phyloP scores from a whole-genome alignment of 257 asterid species.

The Orobanche coerulescens region DNA sequence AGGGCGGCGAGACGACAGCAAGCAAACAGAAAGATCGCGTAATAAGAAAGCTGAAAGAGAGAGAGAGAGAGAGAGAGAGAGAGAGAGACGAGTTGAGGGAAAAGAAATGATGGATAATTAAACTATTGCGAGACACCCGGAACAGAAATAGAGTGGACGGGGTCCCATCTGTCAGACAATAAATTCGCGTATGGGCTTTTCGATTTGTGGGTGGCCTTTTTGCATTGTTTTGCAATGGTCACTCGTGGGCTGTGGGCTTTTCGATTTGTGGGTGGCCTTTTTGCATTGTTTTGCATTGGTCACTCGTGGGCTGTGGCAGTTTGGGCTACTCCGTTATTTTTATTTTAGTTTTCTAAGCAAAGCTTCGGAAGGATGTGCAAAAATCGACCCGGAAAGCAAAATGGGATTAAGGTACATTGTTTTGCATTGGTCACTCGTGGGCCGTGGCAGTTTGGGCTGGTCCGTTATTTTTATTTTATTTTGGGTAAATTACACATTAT shows the following conservation, averaged over 20 bases:
- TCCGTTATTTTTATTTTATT: no score
- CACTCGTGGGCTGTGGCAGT: neutral
- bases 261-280: neutral
- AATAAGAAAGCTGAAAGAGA: conserved; percentile 23
- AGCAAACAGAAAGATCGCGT: conserved; percentile 31
- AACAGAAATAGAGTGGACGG: neutral
- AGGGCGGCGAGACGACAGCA: conserved; percentile 15
- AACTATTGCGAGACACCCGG: neutral
- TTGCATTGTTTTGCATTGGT: neutral
- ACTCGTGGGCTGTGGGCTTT: neutral
- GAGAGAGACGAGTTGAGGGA: conserved; percentile 15
- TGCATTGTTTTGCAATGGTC: neutral
- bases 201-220: neutral
- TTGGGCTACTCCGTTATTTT: no score
- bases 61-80: no score
- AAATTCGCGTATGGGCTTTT: neutral
- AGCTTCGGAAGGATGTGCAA: no score
- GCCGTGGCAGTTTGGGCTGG: neutral
- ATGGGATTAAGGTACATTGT: no score
- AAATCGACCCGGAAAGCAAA: no score
- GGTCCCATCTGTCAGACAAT: neutral
- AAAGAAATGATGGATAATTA: neutral
- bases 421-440: neutral
- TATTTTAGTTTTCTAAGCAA: no score
- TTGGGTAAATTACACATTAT: no score